These are phyloP conservation scores for Bidens hawaiensis DNA, from an alignment of 140 eudicot genomes.

Conservation along the genomic window DNA sequence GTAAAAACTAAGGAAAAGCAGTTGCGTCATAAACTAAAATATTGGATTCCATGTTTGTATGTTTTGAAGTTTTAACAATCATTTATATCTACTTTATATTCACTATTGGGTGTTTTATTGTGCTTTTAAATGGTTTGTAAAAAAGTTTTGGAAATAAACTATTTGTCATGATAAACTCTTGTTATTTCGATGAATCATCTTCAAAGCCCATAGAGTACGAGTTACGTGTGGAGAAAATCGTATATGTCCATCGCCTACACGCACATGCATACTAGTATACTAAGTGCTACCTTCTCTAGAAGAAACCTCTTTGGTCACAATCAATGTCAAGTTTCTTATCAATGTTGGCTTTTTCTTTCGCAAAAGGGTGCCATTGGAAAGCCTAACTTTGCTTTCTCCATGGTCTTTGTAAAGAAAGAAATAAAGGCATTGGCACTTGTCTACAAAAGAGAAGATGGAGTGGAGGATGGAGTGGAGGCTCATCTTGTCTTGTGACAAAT, in stretches of 20 bases:
- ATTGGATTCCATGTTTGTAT: not conserved
- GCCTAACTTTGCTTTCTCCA: conserved; percentile 11
- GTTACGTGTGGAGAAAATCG: too few species aligned
- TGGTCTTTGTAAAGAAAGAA: conserved; percentile 15
- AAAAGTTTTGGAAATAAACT: too few species aligned
- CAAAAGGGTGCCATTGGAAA: conserved; percentile 5
- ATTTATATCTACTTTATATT: too few species aligned
- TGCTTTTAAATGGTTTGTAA: too few species aligned
- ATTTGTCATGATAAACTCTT: too few species aligned
- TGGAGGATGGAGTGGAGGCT: too few species aligned
- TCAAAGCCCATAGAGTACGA: too few species aligned
- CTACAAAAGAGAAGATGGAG: conserved; percentile 7
- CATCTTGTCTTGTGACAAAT: conserved; percentile 16
- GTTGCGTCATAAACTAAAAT: too few species aligned
- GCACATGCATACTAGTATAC: not conserved
- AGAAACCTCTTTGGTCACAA: not conserved
- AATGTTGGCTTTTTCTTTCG: conserved; percentile 16
- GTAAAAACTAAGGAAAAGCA: too few species aligned
- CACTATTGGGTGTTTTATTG: too few species aligned
- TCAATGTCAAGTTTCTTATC: conserved; percentile 5
- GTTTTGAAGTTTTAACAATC: not conserved
- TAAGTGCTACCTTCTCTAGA: not conserved
- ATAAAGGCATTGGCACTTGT: conserved; percentile 12
- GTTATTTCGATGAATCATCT: too few species aligned
- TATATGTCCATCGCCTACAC: not conserved